phyloP scores from a whole-genome alignment of 1,284 basidiomycete species.

The Phylloboletellus chloephorus region DNA sequence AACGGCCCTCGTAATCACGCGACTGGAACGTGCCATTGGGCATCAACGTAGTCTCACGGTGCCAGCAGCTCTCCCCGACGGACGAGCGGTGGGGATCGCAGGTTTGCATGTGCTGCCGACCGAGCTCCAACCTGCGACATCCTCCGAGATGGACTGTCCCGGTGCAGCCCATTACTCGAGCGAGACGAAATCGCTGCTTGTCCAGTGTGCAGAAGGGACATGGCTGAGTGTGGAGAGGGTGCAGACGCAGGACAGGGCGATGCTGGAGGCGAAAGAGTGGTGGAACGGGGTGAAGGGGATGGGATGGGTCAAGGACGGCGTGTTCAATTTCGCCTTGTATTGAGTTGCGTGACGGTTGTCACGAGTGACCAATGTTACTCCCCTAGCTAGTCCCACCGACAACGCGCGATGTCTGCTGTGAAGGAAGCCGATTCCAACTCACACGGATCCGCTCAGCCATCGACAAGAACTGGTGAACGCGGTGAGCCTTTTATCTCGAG shows the following conservation, averaged over 20 bases:
- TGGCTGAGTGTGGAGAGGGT: constrained; percentile 24
- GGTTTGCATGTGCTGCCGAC: constrained; percentile 15
- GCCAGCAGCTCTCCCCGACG: constrained; percentile 39
- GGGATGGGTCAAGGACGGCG: constrained; percentile 18
- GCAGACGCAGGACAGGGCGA: constrained; percentile 30
- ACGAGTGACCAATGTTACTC: constrained; percentile 20
- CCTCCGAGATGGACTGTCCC: constrained; percentile 1
- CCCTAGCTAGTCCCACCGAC: neutral
- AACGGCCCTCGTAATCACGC: constrained; percentile 51
- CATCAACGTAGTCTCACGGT: constrained; percentile 36
- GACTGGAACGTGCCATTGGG: constrained; percentile 60
- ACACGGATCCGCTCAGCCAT: constrained; percentile 33
- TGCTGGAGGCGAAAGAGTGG: constrained; percentile 32
- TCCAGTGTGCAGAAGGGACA: constrained; percentile 22
- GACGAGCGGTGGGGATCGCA: constrained; percentile 32
- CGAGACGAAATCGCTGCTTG: constrained; percentile 15
- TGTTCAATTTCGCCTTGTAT: neutral
- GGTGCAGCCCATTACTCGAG: constrained; percentile 20
- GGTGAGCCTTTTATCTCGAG: constrained; percentile 34
- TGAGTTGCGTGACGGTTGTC: constrained; percentile 12
- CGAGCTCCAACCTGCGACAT: constrained; percentile 3
- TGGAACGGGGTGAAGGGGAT: constrained; percentile 33
- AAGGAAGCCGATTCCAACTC: constrained; percentile 21
- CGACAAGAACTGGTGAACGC: constrained; percentile 41
- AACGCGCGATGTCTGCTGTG: constrained; percentile 19